Evolutionary conservation across 176 grass and related monocot species (phyloP).

Genomic region (Thinopyrum elongatum): DNA sequence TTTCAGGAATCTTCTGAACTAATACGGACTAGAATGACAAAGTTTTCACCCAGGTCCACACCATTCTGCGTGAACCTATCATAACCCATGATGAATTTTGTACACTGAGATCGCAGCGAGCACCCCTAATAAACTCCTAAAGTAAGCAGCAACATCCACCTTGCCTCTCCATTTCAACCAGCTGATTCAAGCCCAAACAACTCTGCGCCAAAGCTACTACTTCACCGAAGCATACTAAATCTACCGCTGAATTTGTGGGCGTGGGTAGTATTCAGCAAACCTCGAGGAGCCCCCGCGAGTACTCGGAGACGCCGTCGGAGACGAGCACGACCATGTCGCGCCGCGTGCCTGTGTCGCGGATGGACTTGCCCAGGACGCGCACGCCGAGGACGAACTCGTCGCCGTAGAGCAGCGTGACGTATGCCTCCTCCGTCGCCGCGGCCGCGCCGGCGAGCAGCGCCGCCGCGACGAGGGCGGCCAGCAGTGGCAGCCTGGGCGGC

Average conservation of each 20-base stretch:
- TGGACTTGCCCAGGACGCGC: conserved; percentile 87
- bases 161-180: neutral
- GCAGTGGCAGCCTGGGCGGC: conserved; percentile 23
- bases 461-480: conserved; percentile 20
- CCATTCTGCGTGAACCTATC: neutral
- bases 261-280: conserved; percentile 10
- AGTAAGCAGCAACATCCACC: neutral
- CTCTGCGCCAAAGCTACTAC: neutral
- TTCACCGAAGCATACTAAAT: neutral
- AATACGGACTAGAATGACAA: neutral
- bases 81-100: neutral
- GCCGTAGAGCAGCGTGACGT: conserved; percentile 88
- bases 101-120: neutral
- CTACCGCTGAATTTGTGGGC: neutral
- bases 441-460: conserved; percentile 27
- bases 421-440: conserved; percentile 67
- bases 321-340: conserved; percentile 90
- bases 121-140: neutral
- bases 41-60: neutral
- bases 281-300: conserved; percentile 64
- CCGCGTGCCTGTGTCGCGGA: conserved; percentile 66
- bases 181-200: neutral
- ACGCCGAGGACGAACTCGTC: conserved; percentile 93
- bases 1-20: neutral
- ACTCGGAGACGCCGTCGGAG: conserved; percentile 86